Evolutionary conservation across 139 green algal species (phyloP).

Genomic region (Picocystis salinarum): DNA sequence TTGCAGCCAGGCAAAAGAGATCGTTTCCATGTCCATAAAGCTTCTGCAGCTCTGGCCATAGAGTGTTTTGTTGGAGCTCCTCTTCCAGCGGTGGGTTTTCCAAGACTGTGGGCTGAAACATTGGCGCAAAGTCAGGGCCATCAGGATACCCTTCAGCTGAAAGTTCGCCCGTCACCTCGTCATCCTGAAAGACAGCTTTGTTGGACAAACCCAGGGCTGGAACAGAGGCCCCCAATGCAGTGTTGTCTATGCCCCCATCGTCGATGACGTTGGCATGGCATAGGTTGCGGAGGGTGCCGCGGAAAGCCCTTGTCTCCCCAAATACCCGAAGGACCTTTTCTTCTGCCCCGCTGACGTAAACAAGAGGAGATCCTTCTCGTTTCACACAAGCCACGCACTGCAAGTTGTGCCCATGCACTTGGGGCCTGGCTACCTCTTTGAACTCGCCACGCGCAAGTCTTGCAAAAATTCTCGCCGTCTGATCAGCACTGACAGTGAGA

Average conservation of each 20-base stretch:
- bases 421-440: conserved; percentile 77
- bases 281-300: conserved; percentile 23
- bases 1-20: conserved; percentile 42
- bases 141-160: conserved; percentile 18
- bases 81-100: conserved; percentile 74
- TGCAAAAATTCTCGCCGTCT: conserved; percentile 53
- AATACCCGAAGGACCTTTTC: conserved; percentile 93
- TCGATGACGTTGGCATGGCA: no score
- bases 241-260: no score
- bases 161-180: background rate
- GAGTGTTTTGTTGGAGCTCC: conserved; percentile 43
- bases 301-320: conserved; percentile 49
- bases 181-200: conserved; percentile 28
- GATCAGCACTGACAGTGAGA: conserved; percentile 47
- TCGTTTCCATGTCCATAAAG: conserved; percentile 94
- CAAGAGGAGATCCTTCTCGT: background rate
- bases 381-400: conserved; percentile 37
- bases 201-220: conserved; percentile 83
- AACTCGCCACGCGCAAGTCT: no score
- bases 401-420: conserved; percentile 94
- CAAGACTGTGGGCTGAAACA: conserved; percentile 27
- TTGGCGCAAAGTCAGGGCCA: conserved; percentile 57
- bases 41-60: conserved; percentile 55
- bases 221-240: conserved; percentile 44
- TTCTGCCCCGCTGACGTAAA: conserved; percentile 63